A percentile compares a stretch with the other conserved stretches of the same genome.
Conservation (phyloP, 306 rosid genomes). For the Ochetophila trinervis region DNA sequence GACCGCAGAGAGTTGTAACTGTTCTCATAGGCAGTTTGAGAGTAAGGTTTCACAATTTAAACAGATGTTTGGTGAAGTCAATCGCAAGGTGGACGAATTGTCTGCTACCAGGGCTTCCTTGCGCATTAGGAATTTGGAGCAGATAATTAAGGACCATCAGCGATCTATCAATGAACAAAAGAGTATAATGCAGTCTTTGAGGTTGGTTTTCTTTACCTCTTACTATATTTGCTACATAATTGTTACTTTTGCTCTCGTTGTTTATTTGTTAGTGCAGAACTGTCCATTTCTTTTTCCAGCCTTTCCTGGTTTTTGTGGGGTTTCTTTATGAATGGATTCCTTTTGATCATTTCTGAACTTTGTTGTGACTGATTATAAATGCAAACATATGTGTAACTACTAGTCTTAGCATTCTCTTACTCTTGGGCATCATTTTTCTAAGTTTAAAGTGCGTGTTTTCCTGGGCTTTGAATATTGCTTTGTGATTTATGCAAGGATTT, state of each 20-base stretch:
- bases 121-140: conserved; percentile 51
- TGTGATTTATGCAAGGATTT: too few species aligned
- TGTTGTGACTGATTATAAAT: background rate
- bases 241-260: background rate
- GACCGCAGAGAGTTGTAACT: conserved; percentile 67
- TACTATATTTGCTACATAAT: conserved; percentile 1
- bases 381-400: too few species aligned
- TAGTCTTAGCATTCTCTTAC: too few species aligned
- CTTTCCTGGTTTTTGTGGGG: background rate
- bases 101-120: conserved; percentile 45
- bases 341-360: conserved; percentile 11
- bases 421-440: too few species aligned
- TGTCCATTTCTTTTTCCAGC: background rate
- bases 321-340: conserved; percentile 3
- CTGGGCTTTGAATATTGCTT: too few species aligned
- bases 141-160: conserved; percentile 60
- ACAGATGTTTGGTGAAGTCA: conserved; percentile 62
- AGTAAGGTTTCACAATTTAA: conserved; percentile 79
- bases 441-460: background rate
- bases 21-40: conserved; percentile 90
- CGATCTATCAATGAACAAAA: conserved; percentile 62
- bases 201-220: conserved; percentile 47
- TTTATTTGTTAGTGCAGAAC: conserved; percentile 2
- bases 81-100: conserved; percentile 71
- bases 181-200: conserved; percentile 93